Conservation (phyloP, 805 yeast genomes). For the Saturnispora serradocipensis region DNA sequence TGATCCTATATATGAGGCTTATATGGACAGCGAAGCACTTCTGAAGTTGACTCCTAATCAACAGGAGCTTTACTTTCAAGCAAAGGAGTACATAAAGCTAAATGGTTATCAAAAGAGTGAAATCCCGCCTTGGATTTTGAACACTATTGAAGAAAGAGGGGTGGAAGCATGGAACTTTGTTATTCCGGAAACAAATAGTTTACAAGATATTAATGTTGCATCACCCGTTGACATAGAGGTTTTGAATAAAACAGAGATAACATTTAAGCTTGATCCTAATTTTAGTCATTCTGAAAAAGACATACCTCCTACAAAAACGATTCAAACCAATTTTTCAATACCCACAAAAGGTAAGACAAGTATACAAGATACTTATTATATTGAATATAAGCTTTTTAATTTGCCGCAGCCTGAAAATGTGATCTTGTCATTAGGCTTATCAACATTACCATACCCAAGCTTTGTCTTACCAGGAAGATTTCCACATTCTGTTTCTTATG, state of each 20-base stretch:
- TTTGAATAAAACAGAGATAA: conserved; percentile 53
- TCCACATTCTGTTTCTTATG: conserved; percentile 77
- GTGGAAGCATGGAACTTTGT: conserved; percentile 81
- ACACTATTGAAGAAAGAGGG: conserved; percentile 77
- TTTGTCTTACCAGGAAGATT: conserved; percentile 92
- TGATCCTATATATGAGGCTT: conserved; percentile 51
- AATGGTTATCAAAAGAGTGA: conserved; percentile 30
- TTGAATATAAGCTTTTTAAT: conserved; percentile 78
- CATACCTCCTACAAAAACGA: conserved; percentile 29
- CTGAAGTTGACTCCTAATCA: conserved; percentile 57
- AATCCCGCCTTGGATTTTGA: conserved; percentile 43
- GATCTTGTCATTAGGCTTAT: conserved; percentile 63
- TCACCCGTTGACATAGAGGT: conserved; percentile 49
- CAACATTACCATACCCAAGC: conserved; percentile 85
- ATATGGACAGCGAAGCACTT: conserved; percentile 50
- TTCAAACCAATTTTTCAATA: conserved; percentile 76
- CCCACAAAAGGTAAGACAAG: conserved; percentile 39
- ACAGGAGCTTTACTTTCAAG: conserved; percentile 59
- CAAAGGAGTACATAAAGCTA: conserved; percentile 41
- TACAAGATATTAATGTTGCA: neutral
- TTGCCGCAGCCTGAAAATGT: conserved; percentile 36
- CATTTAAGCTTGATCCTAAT: conserved; percentile 27
- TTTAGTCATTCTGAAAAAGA: conserved; percentile 25
- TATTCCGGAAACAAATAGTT: neutral
- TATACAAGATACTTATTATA: conserved; percentile 79